Evolutionary conservation across 768 basidiomycete genomes (phyloP).

Genomic region (Rhodotorula diobovata): DNA sequence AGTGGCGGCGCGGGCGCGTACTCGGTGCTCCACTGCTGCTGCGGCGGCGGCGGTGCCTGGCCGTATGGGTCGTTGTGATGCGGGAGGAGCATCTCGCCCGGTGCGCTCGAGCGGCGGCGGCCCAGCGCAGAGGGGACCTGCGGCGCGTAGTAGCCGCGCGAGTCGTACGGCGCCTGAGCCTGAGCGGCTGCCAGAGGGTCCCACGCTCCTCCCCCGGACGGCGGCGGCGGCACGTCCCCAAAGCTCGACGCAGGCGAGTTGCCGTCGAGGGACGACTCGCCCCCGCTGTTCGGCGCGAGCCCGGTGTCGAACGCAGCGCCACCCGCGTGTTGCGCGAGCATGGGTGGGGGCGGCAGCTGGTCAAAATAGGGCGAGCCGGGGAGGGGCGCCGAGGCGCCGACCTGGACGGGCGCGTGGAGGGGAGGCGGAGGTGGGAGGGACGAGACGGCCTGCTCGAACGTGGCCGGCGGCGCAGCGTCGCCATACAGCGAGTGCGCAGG

Average conservation of each 20-base stretch:
- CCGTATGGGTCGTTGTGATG: not conserved
- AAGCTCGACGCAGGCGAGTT: constrained; percentile 15
- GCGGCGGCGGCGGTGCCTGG: not conserved
- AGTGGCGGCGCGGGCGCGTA: not conserved
- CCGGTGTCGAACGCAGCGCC: not conserved
- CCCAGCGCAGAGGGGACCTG: not conserved
- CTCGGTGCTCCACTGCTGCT: not conserved
- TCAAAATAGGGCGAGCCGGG: not conserved
- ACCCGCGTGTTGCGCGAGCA: not conserved
- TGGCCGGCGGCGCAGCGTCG: not conserved
- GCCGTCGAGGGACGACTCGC: not conserved
- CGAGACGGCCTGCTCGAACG: not conserved
- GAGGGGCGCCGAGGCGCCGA: not conserved
- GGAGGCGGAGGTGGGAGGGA: not conserved
- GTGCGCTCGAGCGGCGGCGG: constrained; percentile 17
- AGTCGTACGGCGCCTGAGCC: not conserved
- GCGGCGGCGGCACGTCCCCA: not conserved
- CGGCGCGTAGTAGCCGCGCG: not conserved
- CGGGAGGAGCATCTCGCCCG: not conserved
- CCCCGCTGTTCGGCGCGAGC: not conserved
- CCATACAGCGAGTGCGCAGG: not conserved
- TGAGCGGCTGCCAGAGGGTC: not conserved
- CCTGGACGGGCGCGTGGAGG: not conserved
- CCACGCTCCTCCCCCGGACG: not conserved
- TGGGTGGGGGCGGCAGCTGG: not conserved